Conservation (phyloP, 2,329 filamentous ascomycete species). For the Hymenoscyphus fraxineus region DNA sequence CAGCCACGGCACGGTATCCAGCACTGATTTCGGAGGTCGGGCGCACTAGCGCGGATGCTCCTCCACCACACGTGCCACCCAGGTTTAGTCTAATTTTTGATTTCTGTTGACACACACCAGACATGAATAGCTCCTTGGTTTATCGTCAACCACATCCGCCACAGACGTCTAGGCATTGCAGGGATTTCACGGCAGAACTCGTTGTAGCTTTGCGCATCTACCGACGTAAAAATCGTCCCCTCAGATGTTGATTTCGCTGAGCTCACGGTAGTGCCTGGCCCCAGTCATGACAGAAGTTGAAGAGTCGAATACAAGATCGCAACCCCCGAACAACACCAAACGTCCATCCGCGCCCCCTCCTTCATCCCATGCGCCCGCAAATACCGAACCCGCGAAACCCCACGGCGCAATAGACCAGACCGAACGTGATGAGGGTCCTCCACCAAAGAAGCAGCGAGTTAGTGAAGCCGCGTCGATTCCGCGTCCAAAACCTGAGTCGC, state of each 20-base stretch:
- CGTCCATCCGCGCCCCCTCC: slow-evolving; percentile 18
- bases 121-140: slow-evolving; percentile 33
- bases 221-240: slow-evolving; percentile 51
- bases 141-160: slow-evolving; percentile 35
- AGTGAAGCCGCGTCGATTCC: slow-evolving; percentile 45
- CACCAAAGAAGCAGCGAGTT: slow-evolving; percentile 63
- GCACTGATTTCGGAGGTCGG: background rate
- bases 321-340: slow-evolving; percentile 5
- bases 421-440: slow-evolving; percentile 44
- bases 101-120: slow-evolving; percentile 49
- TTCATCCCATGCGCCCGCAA: slow-evolving; percentile 24
- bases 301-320: slow-evolving; percentile 29
- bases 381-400: slow-evolving; percentile 30
- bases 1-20: background rate
- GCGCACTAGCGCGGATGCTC: background rate
- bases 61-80: slow-evolving; percentile 2
- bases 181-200: slow-evolving; percentile 48
- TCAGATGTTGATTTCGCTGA: slow-evolving; percentile 58
- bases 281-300: slow-evolving; percentile 34
- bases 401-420: slow-evolving; percentile 31
- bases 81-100: slow-evolving; percentile 18
- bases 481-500: slow-evolving; percentile 61
- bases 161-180: slow-evolving; percentile 50
- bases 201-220: slow-evolving; percentile 45
- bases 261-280: slow-evolving; percentile 44